Percentiles rank a stretch among this genome's conserved stretches.
phyloP scores from a whole-genome alignment of 805 yeast genomes.

The Grigorovia yakushimaensis region DNA sequence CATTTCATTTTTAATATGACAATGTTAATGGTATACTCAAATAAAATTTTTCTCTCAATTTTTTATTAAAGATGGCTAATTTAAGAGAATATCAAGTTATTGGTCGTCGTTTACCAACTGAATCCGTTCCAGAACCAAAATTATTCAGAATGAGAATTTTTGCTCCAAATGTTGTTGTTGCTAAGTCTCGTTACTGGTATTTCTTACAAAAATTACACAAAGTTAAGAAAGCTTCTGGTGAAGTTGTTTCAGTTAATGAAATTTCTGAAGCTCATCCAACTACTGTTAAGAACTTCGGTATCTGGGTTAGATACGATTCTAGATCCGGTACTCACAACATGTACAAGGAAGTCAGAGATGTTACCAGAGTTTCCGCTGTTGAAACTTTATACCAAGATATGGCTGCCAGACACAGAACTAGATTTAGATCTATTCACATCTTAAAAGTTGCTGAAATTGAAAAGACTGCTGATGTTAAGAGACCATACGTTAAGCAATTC shows the following conservation, averaged over 20 bases:
- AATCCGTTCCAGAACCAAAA: constrained; percentile 98
- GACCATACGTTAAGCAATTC: constrained; percentile 98
- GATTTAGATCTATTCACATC: constrained; percentile 99
- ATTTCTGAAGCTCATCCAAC: constrained; percentile 95
- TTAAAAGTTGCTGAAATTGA: constrained; percentile 98
- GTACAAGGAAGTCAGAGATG: constrained; percentile 99
- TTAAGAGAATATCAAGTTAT: constrained; percentile 99
- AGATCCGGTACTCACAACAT: constrained; percentile 99
- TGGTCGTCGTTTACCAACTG: constrained; percentile 99
- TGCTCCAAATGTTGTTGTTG: constrained; percentile 98
- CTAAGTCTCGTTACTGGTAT: constrained; percentile 99
- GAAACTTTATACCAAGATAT: constrained; percentile 98
- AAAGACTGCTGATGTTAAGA: constrained; percentile 96
- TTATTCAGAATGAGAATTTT: constrained; percentile 99
- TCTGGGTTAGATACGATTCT: constrained; percentile 99
- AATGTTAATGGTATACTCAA: too few species aligned
- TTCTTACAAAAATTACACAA: constrained; percentile 98
- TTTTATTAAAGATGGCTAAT: constrained; percentile 64
- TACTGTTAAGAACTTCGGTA: constrained; percentile 98
- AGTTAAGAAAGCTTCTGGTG: constrained; percentile 99
- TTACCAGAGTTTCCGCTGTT: constrained; percentile 97
- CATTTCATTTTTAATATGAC: too few species aligned
- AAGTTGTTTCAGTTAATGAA: constrained; percentile 85
- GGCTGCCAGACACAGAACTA: constrained; percentile 99
- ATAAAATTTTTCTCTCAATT: too few species aligned